phyloP scores from a whole-genome alignment of 352 stramenopile genomes.

The Phytophthora cajani region DNA sequence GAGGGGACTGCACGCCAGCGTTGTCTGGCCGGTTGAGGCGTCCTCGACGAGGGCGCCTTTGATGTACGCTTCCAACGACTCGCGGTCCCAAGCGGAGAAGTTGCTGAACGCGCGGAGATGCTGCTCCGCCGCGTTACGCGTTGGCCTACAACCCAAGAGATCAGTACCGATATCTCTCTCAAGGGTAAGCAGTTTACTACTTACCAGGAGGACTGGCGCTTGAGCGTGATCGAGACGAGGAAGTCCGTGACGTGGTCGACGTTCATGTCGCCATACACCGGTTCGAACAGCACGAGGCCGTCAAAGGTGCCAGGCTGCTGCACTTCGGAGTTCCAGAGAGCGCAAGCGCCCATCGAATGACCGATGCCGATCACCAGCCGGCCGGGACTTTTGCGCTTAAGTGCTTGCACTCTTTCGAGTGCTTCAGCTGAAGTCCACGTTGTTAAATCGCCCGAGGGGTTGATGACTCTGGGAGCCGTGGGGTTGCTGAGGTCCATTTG shows the following conservation, averaged over 20 bases:
- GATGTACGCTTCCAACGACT: slow-evolving; percentile 43
- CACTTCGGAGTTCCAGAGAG: slow-evolving; percentile 49
- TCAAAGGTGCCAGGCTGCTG: slow-evolving; percentile 52
- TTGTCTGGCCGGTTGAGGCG: slow-evolving; percentile 15
- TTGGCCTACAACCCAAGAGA: slow-evolving; percentile 26
- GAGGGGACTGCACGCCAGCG: slow-evolving; percentile 39
- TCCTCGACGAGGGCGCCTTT: slow-evolving; percentile 37
- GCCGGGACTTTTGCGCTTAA: slow-evolving; percentile 20
- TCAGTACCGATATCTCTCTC: background rate
- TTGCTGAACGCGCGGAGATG: slow-evolving; percentile 47
- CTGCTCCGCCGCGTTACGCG: slow-evolving; percentile 26
- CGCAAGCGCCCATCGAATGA: slow-evolving; percentile 54
- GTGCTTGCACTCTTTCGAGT: slow-evolving; percentile 22
- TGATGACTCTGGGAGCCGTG: slow-evolving; percentile 35
- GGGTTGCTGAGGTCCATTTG: slow-evolving; percentile 38
- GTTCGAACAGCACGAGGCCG: slow-evolving; percentile 57
- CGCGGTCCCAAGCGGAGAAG: slow-evolving; percentile 49
- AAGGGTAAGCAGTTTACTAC: no score
- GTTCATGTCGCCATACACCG: slow-evolving; percentile 37
- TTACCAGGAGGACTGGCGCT: slow-evolving; percentile 37
- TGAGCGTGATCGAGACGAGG: slow-evolving; percentile 47
- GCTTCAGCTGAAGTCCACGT: slow-evolving; percentile 35
- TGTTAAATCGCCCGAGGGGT: slow-evolving; percentile 32
- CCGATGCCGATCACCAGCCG: slow-evolving; percentile 52
- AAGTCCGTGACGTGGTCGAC: slow-evolving; percentile 25